Base-by-base conservation (phyloP, 768 basidiomycete genomes). In the Phylloporus sp. region DNA sequence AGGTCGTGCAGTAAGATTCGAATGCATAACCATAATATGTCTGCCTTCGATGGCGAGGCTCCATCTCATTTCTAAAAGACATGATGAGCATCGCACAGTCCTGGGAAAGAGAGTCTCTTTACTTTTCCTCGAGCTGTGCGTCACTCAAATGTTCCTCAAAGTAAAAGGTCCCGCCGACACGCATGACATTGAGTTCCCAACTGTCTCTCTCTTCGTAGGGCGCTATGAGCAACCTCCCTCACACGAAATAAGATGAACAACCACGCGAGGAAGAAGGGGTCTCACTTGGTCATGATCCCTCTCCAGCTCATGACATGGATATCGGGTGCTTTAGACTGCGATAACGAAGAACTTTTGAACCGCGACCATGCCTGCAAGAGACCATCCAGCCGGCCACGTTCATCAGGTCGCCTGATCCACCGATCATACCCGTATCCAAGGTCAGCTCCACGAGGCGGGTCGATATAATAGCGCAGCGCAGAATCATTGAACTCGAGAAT, bases 1-100 rank as follows among this genome's bases (percentile, higher is more conserved):
- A 60, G 3, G 67, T 65, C 13, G 91, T 93, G 64, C 87, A 90
- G 57, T 84, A 94, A 14, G 89, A 86, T 62, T 94, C 91, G 54
- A 94, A 94, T 0, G 90, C 78, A 64, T 93, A 93, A 15, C 90
- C 91, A 62, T 84, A 89, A 64, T 94, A 94, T 9, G 76, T 75
- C 59, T 82, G 79, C 21, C 75, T 67, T 2, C 77, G 78, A 24
- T 85, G 83, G 11, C 76, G 76, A 10, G 79, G 76, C n/a, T 76
- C 68, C 68, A 84, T 74, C 47, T 83, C 69, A 43, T 86, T 78
- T 59, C 90, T 91, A 27, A 8, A n/a, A 33, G 31, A 39, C 39
- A 18, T 13, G 37, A 22, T 54, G 34, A 48, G 49, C 14, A 39
- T 23, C 33, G 22, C n/a, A 40, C 28, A 5, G 27, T 33, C 40